Percentiles rank a stretch among this genome's conserved stretches.
Evolutionary conservation across 106 monocot genomes (phyloP).

Genomic region (Dioscorea zingiberensis): DNA sequence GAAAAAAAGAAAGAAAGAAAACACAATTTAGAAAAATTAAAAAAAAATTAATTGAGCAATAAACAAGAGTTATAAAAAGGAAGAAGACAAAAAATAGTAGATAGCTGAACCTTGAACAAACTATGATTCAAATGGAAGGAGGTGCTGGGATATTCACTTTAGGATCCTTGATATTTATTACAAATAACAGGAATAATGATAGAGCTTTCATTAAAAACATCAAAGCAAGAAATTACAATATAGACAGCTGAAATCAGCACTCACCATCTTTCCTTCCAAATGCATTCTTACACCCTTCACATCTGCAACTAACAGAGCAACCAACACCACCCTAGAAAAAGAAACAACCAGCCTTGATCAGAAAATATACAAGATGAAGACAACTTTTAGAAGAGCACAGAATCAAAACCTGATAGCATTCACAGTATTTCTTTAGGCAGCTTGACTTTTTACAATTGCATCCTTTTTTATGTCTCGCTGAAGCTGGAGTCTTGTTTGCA

Average conservation of each 20-base stretch:
- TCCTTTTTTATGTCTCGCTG: constrained; percentile 92
- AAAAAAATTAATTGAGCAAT: too few species aligned
- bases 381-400: constrained; percentile 3
- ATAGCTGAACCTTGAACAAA: too few species aligned
- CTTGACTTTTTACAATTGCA: constrained; percentile 98
- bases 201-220: too few species aligned
- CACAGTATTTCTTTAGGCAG: constrained; percentile 97
- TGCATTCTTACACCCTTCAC: constrained; percentile 80
- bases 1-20: neutral
- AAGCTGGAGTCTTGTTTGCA: constrained; percentile 87
- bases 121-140: too few species aligned
- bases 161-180: too few species aligned
- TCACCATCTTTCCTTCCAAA: constrained; percentile 81
- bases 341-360: constrained; percentile 12
- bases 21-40: too few species aligned
- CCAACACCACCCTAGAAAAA: constrained; percentile 61
- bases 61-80: too few species aligned
- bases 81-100: too few species aligned
- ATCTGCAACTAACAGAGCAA: constrained; percentile 76
- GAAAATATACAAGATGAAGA: neutral
- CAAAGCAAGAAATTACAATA: too few species aligned
- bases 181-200: too few species aligned
- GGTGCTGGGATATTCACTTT: too few species aligned
- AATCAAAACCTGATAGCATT: constrained; percentile 87
- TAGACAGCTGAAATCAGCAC: neutral